Evolutionary conservation across 2,329 filamentous ascomycete genomes (phyloP), one percentile per base, ranked within the genome.

Genomic region (Penicillium sp.): DNA sequence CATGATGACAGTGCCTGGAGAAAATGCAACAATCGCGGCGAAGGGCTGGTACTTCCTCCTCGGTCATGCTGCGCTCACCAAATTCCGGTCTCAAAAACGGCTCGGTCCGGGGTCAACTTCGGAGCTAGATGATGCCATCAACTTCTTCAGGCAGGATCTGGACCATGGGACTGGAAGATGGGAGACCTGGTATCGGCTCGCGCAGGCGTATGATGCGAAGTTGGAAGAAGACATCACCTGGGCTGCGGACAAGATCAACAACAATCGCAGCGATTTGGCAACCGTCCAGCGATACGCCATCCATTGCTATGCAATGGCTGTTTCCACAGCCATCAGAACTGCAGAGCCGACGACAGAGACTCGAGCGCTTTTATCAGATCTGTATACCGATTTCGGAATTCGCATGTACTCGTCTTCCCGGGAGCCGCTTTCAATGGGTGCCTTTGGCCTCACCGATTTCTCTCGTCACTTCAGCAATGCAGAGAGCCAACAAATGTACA

Each of bases 21-120:
- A 94, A 51, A 86, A 85, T 46, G 81, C 82, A 0, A 74, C 77
- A 11, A 76, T 95, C 30, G 91, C 92, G 0, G 83, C 84, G 22
- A 88, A 90, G 60, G 89, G 91, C 41, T 97, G 92, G 92, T 96
- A 90, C 69, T 96, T 94, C 69, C 76, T 96, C 27, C 82, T 95
- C 55, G 92, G 92, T 18, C 88, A 94, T 79, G 89, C 95, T 50
- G 86, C 90, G 2, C 79, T 97, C 50, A 90, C 88, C 39, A 95
- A 91, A 64, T 97, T 95, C 82, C 67, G 89, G 77, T 77, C 81
- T 75, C 72, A 92, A 79, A 89, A 92, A 63, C 83, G 90, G 18
- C 81, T 90, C 62, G 89, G 83, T 2, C 87, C 88, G 1, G 87
- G 87, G 3, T 87, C 90, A 13, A 92, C 88, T 0, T 89, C 92